Conservation (phyloP, 148 eudicot species). For the Diospyros kaki region DNA sequence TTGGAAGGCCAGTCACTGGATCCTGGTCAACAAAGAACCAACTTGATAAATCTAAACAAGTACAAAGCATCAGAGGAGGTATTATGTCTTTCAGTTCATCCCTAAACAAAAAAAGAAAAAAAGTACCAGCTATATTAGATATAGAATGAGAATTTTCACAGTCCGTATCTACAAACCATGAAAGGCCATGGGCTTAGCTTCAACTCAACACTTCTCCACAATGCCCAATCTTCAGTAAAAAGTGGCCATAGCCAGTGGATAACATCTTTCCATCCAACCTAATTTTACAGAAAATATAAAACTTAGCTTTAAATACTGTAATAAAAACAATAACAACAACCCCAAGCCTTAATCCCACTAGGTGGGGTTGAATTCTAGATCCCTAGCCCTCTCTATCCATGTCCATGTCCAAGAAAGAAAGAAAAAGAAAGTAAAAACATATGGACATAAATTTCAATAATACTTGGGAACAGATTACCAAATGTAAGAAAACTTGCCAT, state of each 20-base stretch:
- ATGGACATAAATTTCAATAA: background rate
- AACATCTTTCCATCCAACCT: slow-evolving; percentile 84
- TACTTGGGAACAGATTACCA: background rate
- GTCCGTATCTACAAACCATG: slow-evolving; percentile 37
- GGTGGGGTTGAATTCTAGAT: too few relatives aligned
- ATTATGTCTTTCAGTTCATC: background rate
- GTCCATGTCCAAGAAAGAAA: too few relatives aligned
- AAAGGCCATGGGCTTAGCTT: slow-evolving; percentile 80
- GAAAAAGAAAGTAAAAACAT: background rate
- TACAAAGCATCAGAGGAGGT: background rate
- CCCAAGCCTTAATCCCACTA: too few relatives aligned
- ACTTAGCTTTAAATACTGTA: background rate
- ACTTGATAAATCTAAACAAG: slow-evolving; percentile 2
- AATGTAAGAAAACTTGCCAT: background rate
- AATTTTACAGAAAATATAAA: slow-evolving; percentile 11
- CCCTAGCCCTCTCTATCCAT: too few relatives aligned
- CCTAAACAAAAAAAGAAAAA: background rate
- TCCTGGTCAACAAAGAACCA: slow-evolving; percentile 41
- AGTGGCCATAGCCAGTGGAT: slow-evolving; percentile 99
- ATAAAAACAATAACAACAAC: background rate
- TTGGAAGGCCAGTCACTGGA: slow-evolving; percentile 84
- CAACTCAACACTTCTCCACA: slow-evolving; percentile 78
- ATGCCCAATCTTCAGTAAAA: slow-evolving; percentile 88
- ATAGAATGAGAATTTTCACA: background rate
- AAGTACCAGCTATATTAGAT: background rate